phyloP scores from a whole-genome alignment of 1,284 basidiomycete species.

The Cryptococcus floricola region DNA sequence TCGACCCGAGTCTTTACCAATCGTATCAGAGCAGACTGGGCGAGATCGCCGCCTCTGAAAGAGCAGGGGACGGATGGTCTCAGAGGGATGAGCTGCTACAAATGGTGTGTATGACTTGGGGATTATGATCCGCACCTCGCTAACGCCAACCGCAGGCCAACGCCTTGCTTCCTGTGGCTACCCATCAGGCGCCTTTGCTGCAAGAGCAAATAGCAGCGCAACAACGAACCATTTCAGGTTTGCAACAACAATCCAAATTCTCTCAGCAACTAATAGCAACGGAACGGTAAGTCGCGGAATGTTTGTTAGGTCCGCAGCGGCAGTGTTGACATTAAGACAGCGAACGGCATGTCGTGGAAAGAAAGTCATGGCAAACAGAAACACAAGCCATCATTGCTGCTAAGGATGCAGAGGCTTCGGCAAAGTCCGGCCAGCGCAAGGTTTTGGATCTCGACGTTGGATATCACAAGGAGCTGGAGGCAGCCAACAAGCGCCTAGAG shows the following conservation, averaged over 20 bases:
- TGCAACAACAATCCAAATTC: conserved; percentile 38
- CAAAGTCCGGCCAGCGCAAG: conserved; percentile 29
- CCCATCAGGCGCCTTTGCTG: conserved; percentile 30
- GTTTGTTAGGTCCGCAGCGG: not conserved
- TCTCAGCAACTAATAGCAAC: conserved; percentile 25
- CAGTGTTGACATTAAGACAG: conserved; percentile 13
- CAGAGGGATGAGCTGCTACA: conserved; percentile 21
- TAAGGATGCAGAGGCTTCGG: conserved; percentile 33
- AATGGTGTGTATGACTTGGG: conserved; percentile 23
- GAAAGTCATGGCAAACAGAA: conserved; percentile 38
- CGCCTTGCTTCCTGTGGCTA: conserved; percentile 24
- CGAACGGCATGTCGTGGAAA: conserved; percentile 34
- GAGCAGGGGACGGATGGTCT: conserved; percentile 3
- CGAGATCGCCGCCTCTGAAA: conserved; percentile 1
- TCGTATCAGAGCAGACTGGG: conserved; percentile 15
- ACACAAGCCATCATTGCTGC: conserved; percentile 30
- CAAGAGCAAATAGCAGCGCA: conserved; percentile 36
- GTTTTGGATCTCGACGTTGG: conserved; percentile 43
- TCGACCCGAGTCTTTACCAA: conserved; percentile 15
- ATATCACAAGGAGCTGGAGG: conserved; percentile 47
- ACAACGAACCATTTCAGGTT: conserved; percentile 35
- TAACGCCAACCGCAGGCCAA: conserved; percentile 22
- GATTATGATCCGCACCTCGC: not conserved
- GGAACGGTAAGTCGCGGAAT: conserved; percentile 29
- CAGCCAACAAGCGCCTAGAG: conserved; percentile 44